Base-by-base conservation (phyloP, 345 rosid genomes). In the Crucihimalaya himalaica region DNA sequence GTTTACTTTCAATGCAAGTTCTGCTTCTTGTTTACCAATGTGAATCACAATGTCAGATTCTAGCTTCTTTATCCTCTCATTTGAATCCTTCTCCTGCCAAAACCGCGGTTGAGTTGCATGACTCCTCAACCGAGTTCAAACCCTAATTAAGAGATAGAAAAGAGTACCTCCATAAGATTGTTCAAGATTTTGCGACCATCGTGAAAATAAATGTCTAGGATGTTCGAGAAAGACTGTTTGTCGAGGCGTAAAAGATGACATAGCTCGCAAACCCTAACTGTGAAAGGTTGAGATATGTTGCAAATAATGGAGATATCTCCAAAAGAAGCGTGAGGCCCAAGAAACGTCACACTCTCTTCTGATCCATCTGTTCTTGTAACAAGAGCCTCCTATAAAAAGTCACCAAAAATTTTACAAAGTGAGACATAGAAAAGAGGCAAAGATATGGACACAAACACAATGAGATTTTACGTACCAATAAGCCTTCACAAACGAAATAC, bases 21-120 rank as follows among this genome's bases (percentile, higher is more conserved):
- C 99, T 64, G 90, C 88, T 85, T 96, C 99, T 84, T 96, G 99
- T 83, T 84, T 92, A 53, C 85, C 92, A 35, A 96, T 92, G 68
- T 96, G 96, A 83, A 89, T 82, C 75, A 88, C 71, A 68, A 96
- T 76, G 63, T 96, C 99, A 7, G 93, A 84, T 78, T 88, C 97
- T 66, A 96, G 72, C 71, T 86, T 87, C 83, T 90, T 90, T 54
- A 87, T 70, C 69, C 87, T 84, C 71, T 87, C 83, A 77, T 84
- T 81, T 28, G 87, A 81, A 63, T 88, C 91, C 42, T 84, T 92
- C 52, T 82, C 92, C 99, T 95, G 87, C 52, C 66, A 81, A 66
- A 59, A 61, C 58, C 52, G 16, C 11, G 10, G 5, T 51, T 20
- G 1, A 51, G 37, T 57, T 51, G 48, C 62, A 8, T 57, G 34